A percentile compares a stretch with the other conserved stretches of the same genome.
Evolutionary conservation across 2,329 filamentous ascomycete species (phyloP).

Genomic region (Grosmannia clavigera): DNA sequence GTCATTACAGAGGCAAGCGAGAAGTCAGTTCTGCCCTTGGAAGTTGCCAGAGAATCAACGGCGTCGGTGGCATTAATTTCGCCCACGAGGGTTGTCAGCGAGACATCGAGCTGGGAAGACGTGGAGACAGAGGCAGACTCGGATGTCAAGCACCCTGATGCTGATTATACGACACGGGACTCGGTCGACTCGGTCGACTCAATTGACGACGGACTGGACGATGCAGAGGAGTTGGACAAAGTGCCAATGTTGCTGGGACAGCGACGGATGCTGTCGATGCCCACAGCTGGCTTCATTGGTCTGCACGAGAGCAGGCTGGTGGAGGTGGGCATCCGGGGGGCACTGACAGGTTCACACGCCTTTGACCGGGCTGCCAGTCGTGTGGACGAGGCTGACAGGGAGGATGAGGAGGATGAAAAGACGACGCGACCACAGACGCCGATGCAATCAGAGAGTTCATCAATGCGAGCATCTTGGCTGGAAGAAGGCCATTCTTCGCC

Average conservation of each 20-base stretch:
- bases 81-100: not conserved
- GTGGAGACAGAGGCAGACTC: not conserved
- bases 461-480: not conserved
- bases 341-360: constrained; percentile 16
- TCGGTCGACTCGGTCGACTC: constrained; percentile 9
- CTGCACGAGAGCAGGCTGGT: constrained; percentile 16
- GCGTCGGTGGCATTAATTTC: not conserved
- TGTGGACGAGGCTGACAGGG: too few relatives aligned
- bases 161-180: constrained; percentile 1
- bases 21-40: not conserved
- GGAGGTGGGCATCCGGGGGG: constrained; percentile 17
- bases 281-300: constrained; percentile 20
- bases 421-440: not conserved
- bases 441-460: not conserved
- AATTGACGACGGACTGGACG: not conserved
- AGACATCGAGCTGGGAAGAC: constrained; percentile 13
- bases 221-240: not conserved
- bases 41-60: not conserved
- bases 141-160: not conserved
- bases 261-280: constrained; percentile 2
- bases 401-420: not conserved
- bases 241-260: not conserved
- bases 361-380: constrained; percentile 8
- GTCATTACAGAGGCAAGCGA: not conserved
- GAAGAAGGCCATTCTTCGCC: not conserved